Base-by-base conservation (phyloP, 306 rosid species). In the Adenanthera pavonina region DNA sequence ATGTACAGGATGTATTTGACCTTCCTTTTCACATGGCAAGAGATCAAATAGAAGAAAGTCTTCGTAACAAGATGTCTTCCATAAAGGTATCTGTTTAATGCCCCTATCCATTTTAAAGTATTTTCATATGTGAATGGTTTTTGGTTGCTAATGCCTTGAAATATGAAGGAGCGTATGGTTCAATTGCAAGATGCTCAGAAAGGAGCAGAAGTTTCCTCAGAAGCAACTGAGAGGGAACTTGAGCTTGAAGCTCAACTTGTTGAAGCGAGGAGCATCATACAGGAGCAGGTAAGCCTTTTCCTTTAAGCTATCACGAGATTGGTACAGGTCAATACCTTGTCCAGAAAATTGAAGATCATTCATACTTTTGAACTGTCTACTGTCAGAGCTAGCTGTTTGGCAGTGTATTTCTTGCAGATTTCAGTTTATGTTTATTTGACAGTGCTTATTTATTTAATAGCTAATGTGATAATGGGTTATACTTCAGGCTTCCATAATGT, bases 231-330 rank as follows among this genome's bases (percentile, higher is more conserved):
- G 90, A 91, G 99, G 88, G 99, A 96, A 87, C 98, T 96, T 81
- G 99, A 96, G 81, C 98, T 96, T 84, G 99, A 96, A 90, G 99
- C 99, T 83, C 99, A 96, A 85, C 99, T 96, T 83, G 99, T 96
- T 41, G 99, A 96, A 86, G 99, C 99, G 35, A 92, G 98, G 85
- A 96, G 99, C 92, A 96, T 96, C 56, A 94, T 96, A 82, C 99
- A 96, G 79, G 99, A 96, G 88, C 99, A 96, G 99, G 99, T 96
- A 78, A 74, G 59, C 57, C 82, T 84, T 46, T 54, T 13, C 81
- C 49, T 69, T 65, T 72, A 46, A 60, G 61, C 71, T n/a, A 9
- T 68, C 12, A 11, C 49, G 64, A 46, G 73, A 81, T 75, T 65
- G 59, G 52, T 52, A 8, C 48, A 35, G 69, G 69, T 51, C 69